These are phyloP conservation scores for Paramecium octaurelia DNA, from an alignment of 73 alveolate species.

Conservation along the genomic window DNA sequence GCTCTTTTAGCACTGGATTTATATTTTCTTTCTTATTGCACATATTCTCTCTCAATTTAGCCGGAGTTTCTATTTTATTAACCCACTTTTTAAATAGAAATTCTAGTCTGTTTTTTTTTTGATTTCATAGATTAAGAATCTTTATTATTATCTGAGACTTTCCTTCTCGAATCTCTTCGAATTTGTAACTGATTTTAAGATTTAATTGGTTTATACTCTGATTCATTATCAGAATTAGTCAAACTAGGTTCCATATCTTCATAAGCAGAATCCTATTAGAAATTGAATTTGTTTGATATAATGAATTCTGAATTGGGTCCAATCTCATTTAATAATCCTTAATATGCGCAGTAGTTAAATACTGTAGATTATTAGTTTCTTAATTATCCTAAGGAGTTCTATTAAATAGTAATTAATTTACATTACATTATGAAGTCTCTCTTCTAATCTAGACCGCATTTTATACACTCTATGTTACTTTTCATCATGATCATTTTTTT, in stretches of 20 bases:
- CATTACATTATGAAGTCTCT: background rate
- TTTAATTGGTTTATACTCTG: background rate
- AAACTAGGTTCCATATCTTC: background rate
- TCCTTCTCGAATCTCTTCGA: background rate
- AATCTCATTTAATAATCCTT: background rate
- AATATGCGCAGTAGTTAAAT: background rate
- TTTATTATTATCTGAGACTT: background rate
- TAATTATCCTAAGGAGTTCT: background rate
- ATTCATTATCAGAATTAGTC: background rate
- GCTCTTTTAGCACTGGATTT: background rate
- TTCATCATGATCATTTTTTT: background rate
- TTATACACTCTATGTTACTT: background rate
- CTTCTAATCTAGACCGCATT: background rate
- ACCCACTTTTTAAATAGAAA: background rate
- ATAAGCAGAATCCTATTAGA: background rate
- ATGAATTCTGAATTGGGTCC: background rate
- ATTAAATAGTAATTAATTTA: background rate
- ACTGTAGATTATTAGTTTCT: background rate
- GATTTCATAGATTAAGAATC: background rate
- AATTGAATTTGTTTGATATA: background rate
- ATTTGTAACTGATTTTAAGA: background rate
- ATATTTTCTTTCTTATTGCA: background rate
- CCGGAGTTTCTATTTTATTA: background rate
- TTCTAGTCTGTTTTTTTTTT: background rate
- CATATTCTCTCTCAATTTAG: background rate